A percentile compares a stretch with the other conserved stretches of the same genome.
Conservation (phyloP, 768 basidiomycete genomes). For the Amanita inopinata region DNA sequence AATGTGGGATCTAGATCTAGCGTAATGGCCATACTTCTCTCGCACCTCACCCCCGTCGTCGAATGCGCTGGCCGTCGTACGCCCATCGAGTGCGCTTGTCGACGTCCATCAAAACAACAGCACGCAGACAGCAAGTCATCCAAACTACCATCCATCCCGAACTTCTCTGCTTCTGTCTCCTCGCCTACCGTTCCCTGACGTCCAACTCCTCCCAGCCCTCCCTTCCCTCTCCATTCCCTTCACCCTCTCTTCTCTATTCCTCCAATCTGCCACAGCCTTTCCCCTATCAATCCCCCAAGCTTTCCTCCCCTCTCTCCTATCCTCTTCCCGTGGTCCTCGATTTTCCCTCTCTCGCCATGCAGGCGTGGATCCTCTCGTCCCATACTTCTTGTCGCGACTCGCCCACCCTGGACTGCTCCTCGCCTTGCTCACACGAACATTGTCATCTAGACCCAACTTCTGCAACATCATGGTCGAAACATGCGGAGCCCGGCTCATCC, state of each 20-base stretch:
- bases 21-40: too few relatives aligned
- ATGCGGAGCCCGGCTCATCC: constrained; percentile 40
- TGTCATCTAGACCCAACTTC: constrained; percentile 26
- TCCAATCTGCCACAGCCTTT: background rate
- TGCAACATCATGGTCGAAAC: constrained; percentile 39
- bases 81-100: too few relatives aligned
- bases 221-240: background rate
- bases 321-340: background rate
- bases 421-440: constrained; percentile 7
- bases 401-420: background rate
- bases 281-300: background rate
- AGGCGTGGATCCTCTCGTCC: background rate
- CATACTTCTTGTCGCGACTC: background rate
- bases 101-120: too few relatives aligned
- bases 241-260: background rate
- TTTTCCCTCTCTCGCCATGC: background rate
- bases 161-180: background rate
- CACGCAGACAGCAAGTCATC: too few relatives aligned
- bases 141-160: too few relatives aligned
- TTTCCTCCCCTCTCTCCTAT: background rate
- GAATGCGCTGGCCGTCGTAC: too few relatives aligned
- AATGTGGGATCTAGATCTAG: too few relatives aligned
- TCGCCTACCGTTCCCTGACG: too few relatives aligned
- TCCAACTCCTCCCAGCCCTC: background rate
- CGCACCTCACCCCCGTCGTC: too few relatives aligned